Conservation (phyloP, 2,329 filamentous ascomycete species). For the Nectriaceae sp. region DNA sequence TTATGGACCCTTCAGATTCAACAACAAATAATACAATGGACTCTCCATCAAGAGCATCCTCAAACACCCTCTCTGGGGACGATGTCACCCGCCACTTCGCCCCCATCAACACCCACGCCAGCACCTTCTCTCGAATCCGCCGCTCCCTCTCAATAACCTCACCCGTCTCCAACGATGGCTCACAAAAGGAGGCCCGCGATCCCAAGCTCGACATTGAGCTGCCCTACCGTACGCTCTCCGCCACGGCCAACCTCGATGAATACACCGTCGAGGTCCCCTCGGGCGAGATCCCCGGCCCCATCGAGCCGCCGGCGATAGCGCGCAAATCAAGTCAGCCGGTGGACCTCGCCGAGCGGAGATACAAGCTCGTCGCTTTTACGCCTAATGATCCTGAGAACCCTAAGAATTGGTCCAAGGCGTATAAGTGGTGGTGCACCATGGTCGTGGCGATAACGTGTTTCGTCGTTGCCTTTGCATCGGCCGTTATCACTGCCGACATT, state of each 20-base stretch:
- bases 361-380: constrained; percentile 65
- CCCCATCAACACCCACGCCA: constrained; percentile 23
- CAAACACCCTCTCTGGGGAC: constrained; percentile 7
- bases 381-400: constrained; percentile 75
- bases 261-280: constrained; percentile 62
- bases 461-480: constrained; percentile 70
- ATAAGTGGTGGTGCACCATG: constrained; percentile 86
- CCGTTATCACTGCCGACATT: constrained; percentile 78
- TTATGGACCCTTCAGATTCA: not conserved
- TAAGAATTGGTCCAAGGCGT: constrained; percentile 80
- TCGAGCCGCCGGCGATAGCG: constrained; percentile 27
- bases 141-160: constrained; percentile 24
- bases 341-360: constrained; percentile 31
- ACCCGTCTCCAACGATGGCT: constrained; percentile 10
- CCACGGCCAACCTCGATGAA: constrained; percentile 64
- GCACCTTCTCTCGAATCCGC: constrained; percentile 17
- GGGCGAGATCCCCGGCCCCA: constrained; percentile 60
- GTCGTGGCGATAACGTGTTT: constrained; percentile 77
- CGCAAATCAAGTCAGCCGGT: constrained; percentile 16
- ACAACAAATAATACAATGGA: too few species aligned
- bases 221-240: constrained; percentile 65
- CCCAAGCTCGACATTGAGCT: constrained; percentile 55
- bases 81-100: constrained; percentile 16
- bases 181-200: constrained; percentile 39
- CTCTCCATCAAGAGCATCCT: constrained; percentile 9